These are phyloP conservation scores for Nannizziopsis arthrosporioides DNA, from an alignment of 2,329 filamentous ascomycete species.

Conservation along the genomic window DNA sequence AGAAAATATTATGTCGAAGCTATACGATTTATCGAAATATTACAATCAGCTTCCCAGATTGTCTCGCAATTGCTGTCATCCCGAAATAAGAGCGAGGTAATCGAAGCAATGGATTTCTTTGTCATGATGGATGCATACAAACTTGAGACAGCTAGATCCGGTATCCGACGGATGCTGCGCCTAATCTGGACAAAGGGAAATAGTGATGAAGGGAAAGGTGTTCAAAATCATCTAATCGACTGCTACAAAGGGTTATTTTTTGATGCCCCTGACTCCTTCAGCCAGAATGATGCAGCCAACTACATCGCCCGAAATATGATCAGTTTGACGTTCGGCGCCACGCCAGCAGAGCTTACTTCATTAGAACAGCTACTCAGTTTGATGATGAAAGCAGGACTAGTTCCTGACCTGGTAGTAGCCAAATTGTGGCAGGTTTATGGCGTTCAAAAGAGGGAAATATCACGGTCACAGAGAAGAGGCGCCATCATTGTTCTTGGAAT, in stretches of 20 bases:
- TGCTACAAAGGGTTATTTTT: conserved; percentile 96
- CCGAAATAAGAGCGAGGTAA: conserved; percentile 95
- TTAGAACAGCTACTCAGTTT: conserved; percentile 88
- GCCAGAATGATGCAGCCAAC: conserved; percentile 78
- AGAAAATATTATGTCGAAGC: conserved; percentile 89
- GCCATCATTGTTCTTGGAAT: conserved; percentile 95
- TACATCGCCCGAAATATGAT: conserved; percentile 99
- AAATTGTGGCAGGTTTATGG: conserved; percentile 98
- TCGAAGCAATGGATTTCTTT: conserved; percentile 98
- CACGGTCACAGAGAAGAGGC: conserved; percentile 75
- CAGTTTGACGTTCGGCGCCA: conserved; percentile 89
- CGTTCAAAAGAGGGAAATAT: conserved; percentile 85
- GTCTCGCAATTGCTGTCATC: conserved; percentile 84
- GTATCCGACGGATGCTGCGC: conserved; percentile 89
- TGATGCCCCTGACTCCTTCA: conserved; percentile 81
- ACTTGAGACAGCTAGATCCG: conserved; percentile 80
- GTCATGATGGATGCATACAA: conserved; percentile 92
- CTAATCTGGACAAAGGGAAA: conserved; percentile 99
- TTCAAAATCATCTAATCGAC: conserved; percentile 91
- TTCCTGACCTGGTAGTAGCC: conserved; percentile 72
- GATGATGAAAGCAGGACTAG: conserved; percentile 90
- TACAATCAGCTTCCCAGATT: conserved; percentile 68
- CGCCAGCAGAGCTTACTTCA: conserved; percentile 86
- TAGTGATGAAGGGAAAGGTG: conserved; percentile 95
- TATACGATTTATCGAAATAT: conserved; percentile 80